These are phyloP conservation scores for Hemileccinum impolitum DNA, from an alignment of 768 basidiomycete genomes.

Conservation along the genomic window DNA sequence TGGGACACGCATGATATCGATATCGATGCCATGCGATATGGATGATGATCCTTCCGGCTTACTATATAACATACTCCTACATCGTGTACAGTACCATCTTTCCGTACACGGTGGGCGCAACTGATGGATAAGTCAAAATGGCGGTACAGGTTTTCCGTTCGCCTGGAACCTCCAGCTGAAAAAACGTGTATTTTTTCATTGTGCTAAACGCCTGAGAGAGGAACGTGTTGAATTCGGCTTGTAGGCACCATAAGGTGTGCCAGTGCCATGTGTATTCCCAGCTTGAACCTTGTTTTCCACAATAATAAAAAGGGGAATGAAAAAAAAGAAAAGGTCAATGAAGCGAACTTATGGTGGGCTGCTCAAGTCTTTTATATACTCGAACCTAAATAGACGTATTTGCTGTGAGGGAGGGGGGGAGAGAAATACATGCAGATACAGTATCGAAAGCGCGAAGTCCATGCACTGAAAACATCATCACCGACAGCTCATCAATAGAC, in stretches of 20 bases:
- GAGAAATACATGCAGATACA: slow-evolving; percentile 5
- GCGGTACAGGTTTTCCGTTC: not conserved
- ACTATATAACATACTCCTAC: not conserved
- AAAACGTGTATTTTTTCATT: not conserved
- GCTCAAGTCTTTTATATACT: slow-evolving; percentile 11
- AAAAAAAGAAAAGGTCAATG: not conserved
- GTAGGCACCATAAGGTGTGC: not conserved
- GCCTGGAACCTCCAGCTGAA: not conserved
- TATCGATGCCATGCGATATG: too few relatives aligned
- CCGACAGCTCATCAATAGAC: slow-evolving; percentile 1
- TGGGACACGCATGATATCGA: not conserved
- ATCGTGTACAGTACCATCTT: not conserved
- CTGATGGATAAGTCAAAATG: not conserved
- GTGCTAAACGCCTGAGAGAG: not conserved
- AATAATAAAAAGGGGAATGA: too few relatives aligned
- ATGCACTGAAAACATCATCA: slow-evolving; percentile 4
- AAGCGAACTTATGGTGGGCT: not conserved
- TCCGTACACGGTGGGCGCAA: not conserved
- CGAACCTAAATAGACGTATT: slow-evolving; percentile 9
- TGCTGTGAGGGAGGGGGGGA: not conserved
- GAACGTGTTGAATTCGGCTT: too few relatives aligned
- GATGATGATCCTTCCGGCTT: not conserved
- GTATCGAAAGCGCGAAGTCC: slow-evolving; percentile 1
- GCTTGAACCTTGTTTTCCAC: not conserved
- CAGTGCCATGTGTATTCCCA: not conserved